Evolutionary conservation across 345 rosid genomes (phyloP), one percentile per base, ranked within the genome.

Genomic region (Citrus cavaleriei): DNA sequence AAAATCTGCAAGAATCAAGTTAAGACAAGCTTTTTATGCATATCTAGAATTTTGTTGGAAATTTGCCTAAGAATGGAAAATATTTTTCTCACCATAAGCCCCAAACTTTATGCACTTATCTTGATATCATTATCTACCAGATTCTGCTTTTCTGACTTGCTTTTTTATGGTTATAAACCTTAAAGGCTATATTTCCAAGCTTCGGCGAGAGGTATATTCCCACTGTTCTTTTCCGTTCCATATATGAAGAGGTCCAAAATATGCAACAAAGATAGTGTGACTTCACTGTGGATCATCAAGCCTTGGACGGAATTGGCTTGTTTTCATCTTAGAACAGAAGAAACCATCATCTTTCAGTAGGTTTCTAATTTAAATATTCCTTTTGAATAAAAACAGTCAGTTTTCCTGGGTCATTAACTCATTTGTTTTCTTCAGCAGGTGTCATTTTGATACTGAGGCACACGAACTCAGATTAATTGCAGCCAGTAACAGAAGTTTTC

Each of bases 151-250:
- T 78, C 65, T 84, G 46, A 80, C 9, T 70, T 72, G 16, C 14
- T 58, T 67, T 72, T 28, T 70, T 34, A 73, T 58, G 58, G 78
- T 9, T 73, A 6, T 75, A 42, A 37, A n/a, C 40, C 8, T 34
- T 70, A 18, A 32, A 93, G 93, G 98, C 92, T 77, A 83, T 93
- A 83, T 95, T 95, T 86, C 98, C 97, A 27, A 93, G 98, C 89
- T 90, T 90, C 81, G 97, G 98, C 1, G 97, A 95, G 85, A 86
- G 97, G 77, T 92, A 95, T 69, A 90, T 95, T 22, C 80, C 92
- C 18, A 90, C 95, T 0, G 89, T 83, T 83, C 90, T 95, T 79
- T 95, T 95, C 82, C 83, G 72, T 76, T 92, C 95, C 19, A 83
- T 91, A 79, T 28, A 88, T 30, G 90, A 88, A 81, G 95, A 95